Evolutionary conservation across 805 yeast species (phyloP).

Genomic region (Diddensiella santjacobensis): DNA sequence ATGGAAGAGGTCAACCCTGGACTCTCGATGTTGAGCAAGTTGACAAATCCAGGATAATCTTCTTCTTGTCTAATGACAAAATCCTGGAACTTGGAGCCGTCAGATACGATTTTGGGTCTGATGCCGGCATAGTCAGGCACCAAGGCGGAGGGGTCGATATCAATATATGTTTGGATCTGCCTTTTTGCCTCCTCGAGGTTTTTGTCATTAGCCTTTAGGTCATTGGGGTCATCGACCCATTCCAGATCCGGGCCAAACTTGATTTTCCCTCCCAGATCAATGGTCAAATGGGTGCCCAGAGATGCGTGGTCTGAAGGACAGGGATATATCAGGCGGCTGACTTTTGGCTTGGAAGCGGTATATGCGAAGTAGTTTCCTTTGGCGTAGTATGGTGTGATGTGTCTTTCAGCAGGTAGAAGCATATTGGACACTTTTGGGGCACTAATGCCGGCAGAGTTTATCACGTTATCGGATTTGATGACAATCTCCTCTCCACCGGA

Average conservation of each 20-base stretch:
- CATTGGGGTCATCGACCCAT: slow-evolving; percentile 51
- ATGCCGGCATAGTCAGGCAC: slow-evolving; percentile 76
- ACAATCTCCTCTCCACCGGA: slow-evolving; percentile 19
- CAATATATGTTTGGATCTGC: slow-evolving; percentile 61
- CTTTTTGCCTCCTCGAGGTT: slow-evolving; percentile 53
- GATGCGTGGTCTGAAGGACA: slow-evolving; percentile 72
- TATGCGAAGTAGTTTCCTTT: slow-evolving; percentile 80
- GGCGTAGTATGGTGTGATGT: slow-evolving; percentile 60
- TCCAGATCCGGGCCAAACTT: slow-evolving; percentile 88
- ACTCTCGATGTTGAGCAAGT: slow-evolving; percentile 78
- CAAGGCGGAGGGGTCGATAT: slow-evolving; percentile 50
- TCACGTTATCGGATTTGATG: slow-evolving; percentile 48
- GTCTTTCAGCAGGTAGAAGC: slow-evolving; percentile 60
- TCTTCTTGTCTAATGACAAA: slow-evolving; percentile 68
- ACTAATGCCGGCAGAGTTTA: slow-evolving; percentile 76
- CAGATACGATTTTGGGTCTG: slow-evolving; percentile 65
- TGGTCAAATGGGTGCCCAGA: slow-evolving; percentile 81
- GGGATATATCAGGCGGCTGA: slow-evolving; percentile 66
- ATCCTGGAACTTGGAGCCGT: slow-evolving; percentile 54
- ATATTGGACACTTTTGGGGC: slow-evolving; percentile 71
- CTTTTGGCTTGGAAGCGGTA: slow-evolving; percentile 45
- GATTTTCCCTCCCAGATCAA: slow-evolving; percentile 75
- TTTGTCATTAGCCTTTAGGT: slow-evolving; percentile 28
- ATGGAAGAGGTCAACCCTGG: slow-evolving; percentile 83
- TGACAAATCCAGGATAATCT: slow-evolving; percentile 74